Percentiles rank a stretch among this genome's conserved stretches.
These are phyloP conservation scores for Erigeron canadensis DNA, from an alignment of 129 eudicot genomes.

Conservation along the genomic window DNA sequence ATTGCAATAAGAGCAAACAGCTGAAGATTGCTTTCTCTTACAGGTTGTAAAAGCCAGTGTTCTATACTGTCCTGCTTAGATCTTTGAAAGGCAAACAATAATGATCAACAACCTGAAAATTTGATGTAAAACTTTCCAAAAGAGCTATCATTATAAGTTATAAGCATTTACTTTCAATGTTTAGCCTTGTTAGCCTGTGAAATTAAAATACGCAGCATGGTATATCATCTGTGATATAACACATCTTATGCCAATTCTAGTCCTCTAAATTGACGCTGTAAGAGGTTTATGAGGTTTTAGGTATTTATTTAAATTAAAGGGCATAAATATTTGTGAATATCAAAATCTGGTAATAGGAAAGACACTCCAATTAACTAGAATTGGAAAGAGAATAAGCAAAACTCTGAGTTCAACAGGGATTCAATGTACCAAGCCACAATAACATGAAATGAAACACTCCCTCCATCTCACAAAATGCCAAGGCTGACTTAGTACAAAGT, in stretches of 20 bases:
- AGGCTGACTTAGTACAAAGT: neutral
- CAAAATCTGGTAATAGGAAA: neutral
- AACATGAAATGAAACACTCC: neutral
- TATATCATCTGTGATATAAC: neutral
- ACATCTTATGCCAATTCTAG: neutral
- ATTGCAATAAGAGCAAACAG: conserved; percentile 72
- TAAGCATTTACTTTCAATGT: conserved; percentile 14
- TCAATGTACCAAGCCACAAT: conserved; percentile 11
- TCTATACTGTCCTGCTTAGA: conserved; percentile 30
- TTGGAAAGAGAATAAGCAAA: neutral
- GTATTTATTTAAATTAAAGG: neutral
- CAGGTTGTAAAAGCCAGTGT: conserved; percentile 69
- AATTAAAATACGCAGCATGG: neutral
- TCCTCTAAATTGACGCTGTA: neutral
- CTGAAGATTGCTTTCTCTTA: conserved; percentile 73
- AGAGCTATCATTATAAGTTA: conserved; percentile 11
- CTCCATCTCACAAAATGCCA: neutral
- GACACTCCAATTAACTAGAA: neutral
- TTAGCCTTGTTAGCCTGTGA: neutral
- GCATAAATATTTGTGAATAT: neutral
- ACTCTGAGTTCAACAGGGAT: neutral
- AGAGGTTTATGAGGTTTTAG: neutral
- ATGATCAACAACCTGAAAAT: conserved; percentile 9
- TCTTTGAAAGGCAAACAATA: conserved; percentile 29
- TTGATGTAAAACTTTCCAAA: neutral